A percentile compares a stretch with the other conserved stretches of the same genome.
These are phyloP conservation scores for Escallonia rubra DNA, from an alignment of 129 eudicot genomes.

Conservation along the genomic window DNA sequence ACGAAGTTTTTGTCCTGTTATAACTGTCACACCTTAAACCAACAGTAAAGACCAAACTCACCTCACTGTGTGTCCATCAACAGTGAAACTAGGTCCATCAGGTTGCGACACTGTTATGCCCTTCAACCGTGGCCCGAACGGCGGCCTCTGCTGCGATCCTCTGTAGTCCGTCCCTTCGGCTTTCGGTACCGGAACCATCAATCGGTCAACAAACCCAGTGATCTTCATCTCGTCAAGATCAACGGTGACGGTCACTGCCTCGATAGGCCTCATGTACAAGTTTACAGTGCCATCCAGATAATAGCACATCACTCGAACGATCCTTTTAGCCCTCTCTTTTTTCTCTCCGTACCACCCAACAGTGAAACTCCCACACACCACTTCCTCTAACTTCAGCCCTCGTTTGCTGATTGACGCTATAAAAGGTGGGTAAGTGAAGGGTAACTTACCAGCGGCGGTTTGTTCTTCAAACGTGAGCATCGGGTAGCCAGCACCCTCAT, in stretches of 20 bases:
- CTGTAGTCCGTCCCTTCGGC: constrained; percentile 41
- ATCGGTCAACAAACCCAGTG: constrained; percentile 21
- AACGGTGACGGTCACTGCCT: constrained; percentile 36
- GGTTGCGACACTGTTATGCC: constrained; percentile 4
- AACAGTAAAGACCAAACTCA: background rate
- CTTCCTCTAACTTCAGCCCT: constrained; percentile 31
- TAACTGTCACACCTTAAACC: too few relatives aligned
- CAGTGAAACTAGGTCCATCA: constrained; percentile 32
- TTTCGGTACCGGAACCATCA: constrained; percentile 36
- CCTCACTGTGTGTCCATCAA: constrained; percentile 33
- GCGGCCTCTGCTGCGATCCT: constrained; percentile 7
- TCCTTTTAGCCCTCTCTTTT: constrained; percentile 1
- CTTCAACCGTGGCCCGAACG: background rate
- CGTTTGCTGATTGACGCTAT: constrained; percentile 26
- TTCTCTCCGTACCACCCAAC: constrained; percentile 45
- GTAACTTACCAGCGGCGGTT: constrained; percentile 14
- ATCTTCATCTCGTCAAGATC: constrained; percentile 44
- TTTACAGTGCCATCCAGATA: constrained; percentile 37
- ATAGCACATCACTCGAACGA: constrained; percentile 26
- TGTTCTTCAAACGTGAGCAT: constrained; percentile 20
- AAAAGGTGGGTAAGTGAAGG: constrained; percentile 24
- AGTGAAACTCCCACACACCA: constrained; percentile 16
- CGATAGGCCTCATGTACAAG: constrained; percentile 42
- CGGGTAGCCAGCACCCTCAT: constrained; percentile 29
- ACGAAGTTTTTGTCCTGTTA: too few relatives aligned